Evolutionary conservation across 768 basidiomycete genomes (phyloP).

Genomic region (Hysterangium stoloniferum): DNA sequence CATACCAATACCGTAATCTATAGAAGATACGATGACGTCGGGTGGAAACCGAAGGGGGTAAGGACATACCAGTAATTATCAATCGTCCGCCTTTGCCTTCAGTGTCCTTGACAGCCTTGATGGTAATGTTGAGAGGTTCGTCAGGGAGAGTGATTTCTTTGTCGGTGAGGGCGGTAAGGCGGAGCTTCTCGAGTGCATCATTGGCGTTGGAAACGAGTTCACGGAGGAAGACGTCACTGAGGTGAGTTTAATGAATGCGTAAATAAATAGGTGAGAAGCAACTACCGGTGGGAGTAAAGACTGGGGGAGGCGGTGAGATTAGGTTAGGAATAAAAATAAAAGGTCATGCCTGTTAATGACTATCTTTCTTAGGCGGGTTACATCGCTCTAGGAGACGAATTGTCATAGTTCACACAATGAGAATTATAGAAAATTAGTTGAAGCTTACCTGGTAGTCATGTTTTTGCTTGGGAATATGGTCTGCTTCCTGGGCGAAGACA

Average conservation of each 20-base stretch:
- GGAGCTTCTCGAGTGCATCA: conserved; percentile 93
- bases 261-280: conserved; percentile 9
- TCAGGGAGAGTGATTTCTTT: conserved; percentile 60
- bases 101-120: conserved; percentile 63
- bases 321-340: background rate
- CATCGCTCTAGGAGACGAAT: conserved; percentile 62
- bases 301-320: conserved; percentile 28
- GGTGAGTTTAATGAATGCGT: background rate
- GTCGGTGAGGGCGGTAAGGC: conserved; percentile 76
- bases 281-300: conserved; percentile 76
- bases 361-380: conserved; percentile 85
- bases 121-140: conserved; percentile 81
- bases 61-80: conserved; percentile 57
- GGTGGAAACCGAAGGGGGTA: background rate
- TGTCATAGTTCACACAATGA: background rate
- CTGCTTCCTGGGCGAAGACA: conserved; percentile 41
- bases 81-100: conserved; percentile 64
- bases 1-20: conserved; percentile 98
- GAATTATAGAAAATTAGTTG: background rate
- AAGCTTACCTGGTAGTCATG: conserved; percentile 61
- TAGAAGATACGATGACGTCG: background rate
- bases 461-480: conserved; percentile 41
- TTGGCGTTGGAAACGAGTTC: conserved; percentile 93
- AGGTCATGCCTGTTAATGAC: conserved; percentile 73
- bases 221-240: conserved; percentile 76